Conservation (phyloP, 1,284 basidiomycete genomes). For the Omphalotus olearius region DNA sequence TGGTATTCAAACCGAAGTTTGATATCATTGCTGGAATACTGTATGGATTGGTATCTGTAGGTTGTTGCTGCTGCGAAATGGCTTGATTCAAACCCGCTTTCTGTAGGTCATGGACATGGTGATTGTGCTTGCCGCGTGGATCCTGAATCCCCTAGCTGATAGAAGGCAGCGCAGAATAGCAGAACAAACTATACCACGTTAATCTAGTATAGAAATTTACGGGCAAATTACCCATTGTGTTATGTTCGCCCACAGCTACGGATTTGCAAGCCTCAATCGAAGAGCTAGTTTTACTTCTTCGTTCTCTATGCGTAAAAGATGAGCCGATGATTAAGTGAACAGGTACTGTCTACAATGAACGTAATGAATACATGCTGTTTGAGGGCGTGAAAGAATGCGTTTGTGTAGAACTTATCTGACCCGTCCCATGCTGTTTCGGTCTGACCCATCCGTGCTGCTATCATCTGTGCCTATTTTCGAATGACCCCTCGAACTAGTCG, state of each 20-base stretch:
- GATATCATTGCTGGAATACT: constrained; percentile 63
- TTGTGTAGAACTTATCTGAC: neutral
- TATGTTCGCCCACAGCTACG: no score
- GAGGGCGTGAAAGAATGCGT: neutral
- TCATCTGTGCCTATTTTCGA: constrained; percentile 38
- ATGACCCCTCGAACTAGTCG: constrained; percentile 33
- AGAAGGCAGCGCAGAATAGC: constrained; percentile 18
- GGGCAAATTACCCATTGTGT: no score
- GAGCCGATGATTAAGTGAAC: neutral
- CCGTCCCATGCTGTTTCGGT: constrained; percentile 9
- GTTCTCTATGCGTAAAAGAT: constrained; percentile 1
- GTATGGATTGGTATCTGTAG: constrained; percentile 57
- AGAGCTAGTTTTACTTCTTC: no score
- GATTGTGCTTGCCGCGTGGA: constrained; percentile 52
- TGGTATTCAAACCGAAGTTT: constrained; percentile 63
- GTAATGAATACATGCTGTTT: constrained; percentile 3
- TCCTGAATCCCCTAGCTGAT: constrained; percentile 55
- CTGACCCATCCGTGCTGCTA: constrained; percentile 29
- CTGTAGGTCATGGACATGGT: constrained; percentile 52
- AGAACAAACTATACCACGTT: neutral
- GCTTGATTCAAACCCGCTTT: neutral
- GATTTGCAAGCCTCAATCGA: no score
- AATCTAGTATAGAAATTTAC: no score
- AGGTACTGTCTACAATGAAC: constrained; percentile 4
- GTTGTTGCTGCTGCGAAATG: neutral